phyloP scores from a whole-genome alignment of 345 rosid species.

The Balakata baccata region DNA sequence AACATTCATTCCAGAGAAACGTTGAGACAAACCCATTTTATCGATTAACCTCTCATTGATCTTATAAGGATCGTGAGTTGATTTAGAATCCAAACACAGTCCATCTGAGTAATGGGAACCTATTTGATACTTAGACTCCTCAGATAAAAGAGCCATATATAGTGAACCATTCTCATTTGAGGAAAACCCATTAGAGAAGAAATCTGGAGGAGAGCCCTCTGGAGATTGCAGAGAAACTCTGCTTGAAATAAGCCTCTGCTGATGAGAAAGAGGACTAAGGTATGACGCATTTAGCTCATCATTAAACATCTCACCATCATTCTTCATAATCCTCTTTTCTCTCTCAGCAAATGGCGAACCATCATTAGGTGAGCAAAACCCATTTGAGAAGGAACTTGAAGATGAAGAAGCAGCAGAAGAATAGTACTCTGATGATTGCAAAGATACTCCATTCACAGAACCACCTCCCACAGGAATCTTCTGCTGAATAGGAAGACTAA shows the following conservation, averaged over 20 bases:
- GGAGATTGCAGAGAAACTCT: no score
- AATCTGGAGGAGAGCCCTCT: background rate
- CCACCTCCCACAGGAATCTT: slow-evolving; percentile 12
- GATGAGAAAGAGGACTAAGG: slow-evolving; percentile 21
- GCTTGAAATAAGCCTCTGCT: no score
- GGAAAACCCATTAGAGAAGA: slow-evolving; percentile 37
- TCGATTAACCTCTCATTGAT: slow-evolving; percentile 17
- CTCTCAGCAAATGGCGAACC: slow-evolving; percentile 26
- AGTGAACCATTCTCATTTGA: slow-evolving; percentile 32
- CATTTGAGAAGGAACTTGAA: slow-evolving; percentile 41
- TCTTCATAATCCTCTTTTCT: slow-evolving; percentile 26
- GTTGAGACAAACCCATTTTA: slow-evolving; percentile 38
- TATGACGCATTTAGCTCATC: slow-evolving; percentile 25
- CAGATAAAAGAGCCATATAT: slow-evolving; percentile 13
- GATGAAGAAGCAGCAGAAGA: slow-evolving; percentile 14
- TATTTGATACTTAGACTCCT: slow-evolving; percentile 18
- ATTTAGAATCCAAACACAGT: slow-evolving; percentile 30
- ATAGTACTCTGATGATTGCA: slow-evolving; percentile 26
- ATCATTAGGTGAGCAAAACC: slow-evolving; percentile 34
- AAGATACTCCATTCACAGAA: slow-evolving; percentile 21
- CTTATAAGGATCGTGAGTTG: slow-evolving; percentile 14
- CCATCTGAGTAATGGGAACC: slow-evolving; percentile 23
- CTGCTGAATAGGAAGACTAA: slow-evolving; percentile 18
- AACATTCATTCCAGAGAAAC: slow-evolving; percentile 43
- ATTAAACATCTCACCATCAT: slow-evolving; percentile 27